phyloP scores from a whole-genome alignment of 2,329 filamentous ascomycete species.

The Tolypocladium tundrense region DNA sequence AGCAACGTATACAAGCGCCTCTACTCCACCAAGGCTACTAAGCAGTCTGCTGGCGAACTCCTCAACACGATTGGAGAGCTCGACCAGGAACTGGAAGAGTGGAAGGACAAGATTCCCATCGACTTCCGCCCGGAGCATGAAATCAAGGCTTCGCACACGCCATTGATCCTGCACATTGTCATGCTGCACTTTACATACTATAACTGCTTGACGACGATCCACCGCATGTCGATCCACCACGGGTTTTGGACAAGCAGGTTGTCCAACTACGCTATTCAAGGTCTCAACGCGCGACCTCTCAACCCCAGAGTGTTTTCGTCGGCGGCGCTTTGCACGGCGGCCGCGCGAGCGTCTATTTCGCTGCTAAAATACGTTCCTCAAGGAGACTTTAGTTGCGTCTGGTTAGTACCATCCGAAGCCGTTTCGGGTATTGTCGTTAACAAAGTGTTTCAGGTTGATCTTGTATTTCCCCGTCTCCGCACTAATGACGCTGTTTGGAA shows the following conservation, averaged over 20 bases:
- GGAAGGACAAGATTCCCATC: slow-evolving; percentile 91
- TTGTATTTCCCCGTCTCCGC: slow-evolving; percentile 95
- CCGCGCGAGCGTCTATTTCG: slow-evolving; percentile 85
- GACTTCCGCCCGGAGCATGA: slow-evolving; percentile 97
- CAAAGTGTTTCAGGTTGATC: slow-evolving; percentile 52
- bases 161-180: slow-evolving; percentile 87
- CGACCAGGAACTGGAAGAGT: slow-evolving; percentile 79
- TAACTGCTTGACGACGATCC: slow-evolving; percentile 94
- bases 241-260: slow-evolving; percentile 96
- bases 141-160: slow-evolving; percentile 85
- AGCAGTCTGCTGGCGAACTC: slow-evolving; percentile 84
- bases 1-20: slow-evolving; percentile 88
- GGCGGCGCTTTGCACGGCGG: slow-evolving; percentile 83
- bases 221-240: slow-evolving; percentile 96
- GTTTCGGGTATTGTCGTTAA: neutral
- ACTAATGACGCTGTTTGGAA: slow-evolving; percentile 88
- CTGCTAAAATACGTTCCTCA: slow-evolving; percentile 93
- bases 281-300: slow-evolving; percentile 77
- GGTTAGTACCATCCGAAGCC: slow-evolving; percentile 47
- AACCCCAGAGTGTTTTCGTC: slow-evolving; percentile 94
- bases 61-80: slow-evolving; percentile 93
- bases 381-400: slow-evolving; percentile 89
- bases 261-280: slow-evolving; percentile 91
- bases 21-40: slow-evolving; percentile 86
- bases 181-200: slow-evolving; percentile 96